Evolutionary conservation across 2,329 filamentous ascomycete species (phyloP), one percentile per base, ranked within the genome.

Genomic region (Aspergillus cejpii): DNA sequence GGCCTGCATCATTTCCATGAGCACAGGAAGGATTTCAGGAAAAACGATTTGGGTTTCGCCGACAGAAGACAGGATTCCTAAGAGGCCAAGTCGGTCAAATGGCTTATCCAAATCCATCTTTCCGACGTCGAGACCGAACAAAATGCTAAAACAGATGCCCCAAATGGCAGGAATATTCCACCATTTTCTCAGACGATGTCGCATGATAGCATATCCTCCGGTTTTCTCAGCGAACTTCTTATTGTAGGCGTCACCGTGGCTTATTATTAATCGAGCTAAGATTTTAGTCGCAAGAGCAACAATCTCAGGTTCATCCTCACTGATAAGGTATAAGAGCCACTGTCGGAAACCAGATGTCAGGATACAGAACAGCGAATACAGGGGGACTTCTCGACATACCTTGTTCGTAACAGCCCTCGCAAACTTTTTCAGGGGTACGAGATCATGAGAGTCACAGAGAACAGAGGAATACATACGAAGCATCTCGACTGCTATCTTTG

Each of bases 371-470:
- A 17, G 7, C 5, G 12, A 19, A 7, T 11, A 21, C 6, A 17
- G 17, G 12, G 11, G 17, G 14, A 36, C 12, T 17, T 17, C 27
- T 3, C 10, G 50, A 66, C 73, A 60, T 72, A 88, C 86, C 77
- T 95, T 95, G 56, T 94, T 95, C 17, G 91, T 96, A 6, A 98
- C 91, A 1, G 91, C 94, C 60, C 85, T 86, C 4, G 89, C 87
- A 72, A 98, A 97, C 57, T 89, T 92, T 60, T 83, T 81, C 44
- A 95, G 85, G 49, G 84, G 81, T 11, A 73, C 73, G 7, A 77
- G 69, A 52, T 83, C 87, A 17, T 77, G 77, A 56, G 80, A 80
- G 49, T 87, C 81, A 58, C 89, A 95, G 7, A 96, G 72, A 8
- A 95, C 74, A 20, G 82, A 77, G 6, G 84, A 78, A 59, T 92